A percentile compares a stretch with the other conserved stretches of the same genome.
These are phyloP conservation scores for Penicillium sp. DNA, from an alignment of 2,329 filamentous ascomycete genomes.

Conservation along the genomic window DNA sequence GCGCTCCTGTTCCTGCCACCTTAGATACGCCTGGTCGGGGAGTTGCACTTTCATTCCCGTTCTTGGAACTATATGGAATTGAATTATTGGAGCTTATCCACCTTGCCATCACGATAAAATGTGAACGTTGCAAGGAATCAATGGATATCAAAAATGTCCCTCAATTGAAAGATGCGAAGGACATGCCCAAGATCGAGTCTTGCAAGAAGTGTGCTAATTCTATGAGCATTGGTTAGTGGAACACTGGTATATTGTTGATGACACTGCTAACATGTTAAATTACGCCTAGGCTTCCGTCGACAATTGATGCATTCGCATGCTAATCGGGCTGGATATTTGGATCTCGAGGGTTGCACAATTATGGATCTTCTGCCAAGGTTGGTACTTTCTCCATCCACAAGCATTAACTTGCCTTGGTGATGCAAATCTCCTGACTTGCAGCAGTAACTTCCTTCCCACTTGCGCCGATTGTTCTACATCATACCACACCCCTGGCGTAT, in stretches of 20 bases:
- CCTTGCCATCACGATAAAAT: constrained; percentile 74
- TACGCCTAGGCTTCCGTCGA: constrained; percentile 61
- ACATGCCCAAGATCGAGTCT: constrained; percentile 49
- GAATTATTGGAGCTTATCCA: constrained; percentile 72
- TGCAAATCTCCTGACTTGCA: constrained; percentile 5
- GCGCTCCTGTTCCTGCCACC: constrained; percentile 38
- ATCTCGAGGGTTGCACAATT: constrained; percentile 74
- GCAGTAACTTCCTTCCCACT: constrained; percentile 76
- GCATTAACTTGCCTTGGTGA: background rate
- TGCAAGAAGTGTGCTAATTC: constrained; percentile 61
- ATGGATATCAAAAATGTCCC: constrained; percentile 72
- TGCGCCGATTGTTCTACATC: constrained; percentile 75
- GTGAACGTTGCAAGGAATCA: constrained; percentile 74
- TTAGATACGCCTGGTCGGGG: constrained; percentile 62
- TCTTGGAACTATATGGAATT: constrained; percentile 74
- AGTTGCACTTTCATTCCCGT: constrained; percentile 78
- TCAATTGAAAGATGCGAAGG: constrained; percentile 52
- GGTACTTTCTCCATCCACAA: constrained; percentile 11
- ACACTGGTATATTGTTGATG: background rate
- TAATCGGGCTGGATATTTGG: constrained; percentile 76
- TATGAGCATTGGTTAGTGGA: constrained; percentile 49
- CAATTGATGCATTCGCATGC: constrained; percentile 76
- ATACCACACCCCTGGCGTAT: constrained; percentile 65
- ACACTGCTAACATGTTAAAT: background rate
- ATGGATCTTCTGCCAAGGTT: constrained; percentile 75